Conservation (phyloP, 1,284 basidiomycete genomes). For the Wallemia hederae region DNA sequence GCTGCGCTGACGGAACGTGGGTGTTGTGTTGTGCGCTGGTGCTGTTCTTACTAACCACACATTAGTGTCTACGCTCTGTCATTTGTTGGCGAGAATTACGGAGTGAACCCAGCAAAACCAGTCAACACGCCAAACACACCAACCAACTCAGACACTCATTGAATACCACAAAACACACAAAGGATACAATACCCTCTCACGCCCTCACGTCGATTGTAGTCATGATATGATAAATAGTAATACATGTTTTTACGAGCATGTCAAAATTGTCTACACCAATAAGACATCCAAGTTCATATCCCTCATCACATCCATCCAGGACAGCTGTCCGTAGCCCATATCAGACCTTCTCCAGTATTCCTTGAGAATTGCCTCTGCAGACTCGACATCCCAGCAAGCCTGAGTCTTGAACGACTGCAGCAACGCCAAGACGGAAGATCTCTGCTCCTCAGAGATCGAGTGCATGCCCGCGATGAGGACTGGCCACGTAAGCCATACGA, state of each 20-base stretch:
- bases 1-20: neutral
- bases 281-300: neutral
- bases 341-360: neutral
- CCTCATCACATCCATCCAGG: neutral
- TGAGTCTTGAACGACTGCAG: neutral
- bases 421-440: neutral
- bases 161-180: neutral
- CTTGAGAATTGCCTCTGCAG: neutral
- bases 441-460: neutral
- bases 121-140: neutral
- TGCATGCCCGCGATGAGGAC: constrained; percentile 1
- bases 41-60: neutral
- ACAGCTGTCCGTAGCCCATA: neutral
- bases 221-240: neutral
- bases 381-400: constrained; percentile 1
- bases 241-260: neutral
- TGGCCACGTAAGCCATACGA: constrained; percentile 1
- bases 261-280: neutral
- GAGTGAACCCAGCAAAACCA: too few relatives aligned
- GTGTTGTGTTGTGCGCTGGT: neutral
- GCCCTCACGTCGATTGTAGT: neutral
- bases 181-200: neutral
- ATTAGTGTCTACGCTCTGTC: neutral
- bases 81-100: neutral
- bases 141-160: neutral